phyloP scores from a whole-genome alignment of 1,284 basidiomycete genomes.

The Fomitopsis pinicola region DNA sequence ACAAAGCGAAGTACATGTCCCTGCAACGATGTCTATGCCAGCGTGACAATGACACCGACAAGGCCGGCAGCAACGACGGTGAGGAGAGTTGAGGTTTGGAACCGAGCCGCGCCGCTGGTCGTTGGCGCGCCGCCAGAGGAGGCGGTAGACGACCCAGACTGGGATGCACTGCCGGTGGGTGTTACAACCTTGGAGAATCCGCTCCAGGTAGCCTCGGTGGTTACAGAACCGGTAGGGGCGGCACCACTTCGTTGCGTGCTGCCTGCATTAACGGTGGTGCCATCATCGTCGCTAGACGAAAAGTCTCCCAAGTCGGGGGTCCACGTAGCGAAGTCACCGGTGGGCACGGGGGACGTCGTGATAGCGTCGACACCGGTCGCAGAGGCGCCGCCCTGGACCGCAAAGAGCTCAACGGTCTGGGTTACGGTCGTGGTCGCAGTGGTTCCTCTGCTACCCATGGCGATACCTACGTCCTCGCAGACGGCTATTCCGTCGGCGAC shows the following conservation, averaged over 20 bases:
- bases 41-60: not conserved
- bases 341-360: not conserved
- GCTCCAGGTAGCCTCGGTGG: not conserved
- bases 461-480: conserved; percentile 18
- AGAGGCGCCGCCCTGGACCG: conserved; percentile 17
- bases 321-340: not conserved
- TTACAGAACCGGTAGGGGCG: conserved; percentile 5
- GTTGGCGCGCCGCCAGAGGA: not conserved
- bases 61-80: not conserved
- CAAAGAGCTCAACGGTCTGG: conserved; percentile 20
- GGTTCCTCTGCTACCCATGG: not conserved
- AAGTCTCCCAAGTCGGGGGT: not conserved
- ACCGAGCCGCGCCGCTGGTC: not conserved
- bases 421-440: conserved; percentile 7
- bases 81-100: not conserved
- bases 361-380: not conserved
- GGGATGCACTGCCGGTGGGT: not conserved
- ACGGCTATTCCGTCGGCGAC: conserved; percentile 19
- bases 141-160: not conserved
- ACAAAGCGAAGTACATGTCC: not conserved
- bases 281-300: not conserved
- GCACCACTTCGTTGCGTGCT: not conserved
- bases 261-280: not conserved
- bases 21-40: not conserved
- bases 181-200: not conserved